These are phyloP conservation scores for Echinochloa phyllopogon DNA, from an alignment of 176 grass and related monocot species.

Conservation along the genomic window DNA sequence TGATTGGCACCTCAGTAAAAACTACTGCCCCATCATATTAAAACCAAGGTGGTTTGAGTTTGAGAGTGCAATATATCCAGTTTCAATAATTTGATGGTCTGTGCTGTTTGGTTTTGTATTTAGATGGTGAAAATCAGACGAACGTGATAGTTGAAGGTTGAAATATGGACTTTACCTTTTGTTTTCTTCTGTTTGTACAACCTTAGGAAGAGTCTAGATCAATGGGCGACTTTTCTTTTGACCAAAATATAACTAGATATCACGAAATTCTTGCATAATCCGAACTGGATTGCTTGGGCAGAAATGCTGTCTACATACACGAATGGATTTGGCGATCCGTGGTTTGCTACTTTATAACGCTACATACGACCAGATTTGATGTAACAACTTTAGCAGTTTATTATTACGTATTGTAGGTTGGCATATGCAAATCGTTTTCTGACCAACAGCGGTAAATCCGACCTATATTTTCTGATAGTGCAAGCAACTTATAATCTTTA, in stretches of 20 bases:
- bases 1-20: too few species aligned
- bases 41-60: too few species aligned
- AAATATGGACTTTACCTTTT: too few species aligned
- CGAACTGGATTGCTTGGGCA: neutral
- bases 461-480: too few species aligned
- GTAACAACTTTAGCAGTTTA: neutral
- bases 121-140: too few species aligned
- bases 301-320: neutral
- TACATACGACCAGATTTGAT: neutral
- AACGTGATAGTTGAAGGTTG: too few species aligned
- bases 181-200: neutral
- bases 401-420: neutral
- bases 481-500: too few species aligned
- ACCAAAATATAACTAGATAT: neutral
- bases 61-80: too few species aligned
- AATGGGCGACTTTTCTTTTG: neutral
- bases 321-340: neutral
- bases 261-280: neutral
- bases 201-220: neutral
- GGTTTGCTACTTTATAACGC: neutral
- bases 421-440: neutral
- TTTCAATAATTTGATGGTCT: too few species aligned
- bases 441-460: too few species aligned
- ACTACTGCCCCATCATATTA: too few species aligned
- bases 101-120: too few species aligned